A percentile compares a stretch with the other conserved stretches of the same genome.
Conservation (phyloP, 2,329 filamentous ascomycete genomes). For the Chaetomiaceae sp. region DNA sequence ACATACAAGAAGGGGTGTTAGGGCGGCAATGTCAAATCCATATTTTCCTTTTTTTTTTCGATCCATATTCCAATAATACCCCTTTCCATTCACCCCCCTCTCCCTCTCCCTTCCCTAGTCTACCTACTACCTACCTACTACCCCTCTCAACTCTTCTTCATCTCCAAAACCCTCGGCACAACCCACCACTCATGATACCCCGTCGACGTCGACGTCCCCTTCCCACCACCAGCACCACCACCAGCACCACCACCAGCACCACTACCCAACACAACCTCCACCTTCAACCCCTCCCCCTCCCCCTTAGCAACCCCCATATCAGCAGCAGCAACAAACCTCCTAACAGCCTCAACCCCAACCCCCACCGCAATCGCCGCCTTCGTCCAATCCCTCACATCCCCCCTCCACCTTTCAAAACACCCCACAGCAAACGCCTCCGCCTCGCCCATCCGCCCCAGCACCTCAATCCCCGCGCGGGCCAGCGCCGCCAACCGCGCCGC, state of each 20-base stretch:
- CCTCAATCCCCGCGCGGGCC: slow-evolving; percentile 53
- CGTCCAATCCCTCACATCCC: slow-evolving; percentile 54
- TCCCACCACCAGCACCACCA: too few relatives aligned
- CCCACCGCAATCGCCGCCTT: slow-evolving; percentile 67
- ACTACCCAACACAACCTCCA: slow-evolving; percentile 25
- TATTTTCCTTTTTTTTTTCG: not conserved
- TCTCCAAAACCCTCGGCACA: slow-evolving; percentile 45
- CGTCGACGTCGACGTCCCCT: slow-evolving; percentile 32
- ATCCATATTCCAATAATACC: not conserved
- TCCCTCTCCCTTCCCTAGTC: not conserved
- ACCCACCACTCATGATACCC: slow-evolving; percentile 63
- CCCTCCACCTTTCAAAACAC: slow-evolving; percentile 58
- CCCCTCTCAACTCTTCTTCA: too few relatives aligned
- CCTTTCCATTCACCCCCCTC: too few relatives aligned
- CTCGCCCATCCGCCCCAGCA: slow-evolving; percentile 46
- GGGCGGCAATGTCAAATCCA: not conserved
- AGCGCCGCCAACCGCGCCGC: slow-evolving; percentile 43
- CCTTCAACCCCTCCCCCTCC: slow-evolving; percentile 35
- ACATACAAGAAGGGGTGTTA: not conserved
- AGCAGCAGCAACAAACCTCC: slow-evolving; percentile 47
- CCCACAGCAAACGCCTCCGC: slow-evolving; percentile 51
- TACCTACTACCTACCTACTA: not conserved
- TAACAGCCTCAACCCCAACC: slow-evolving; percentile 57
- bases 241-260: too few relatives aligned
- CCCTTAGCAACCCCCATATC: slow-evolving; percentile 25